These are phyloP conservation scores for Talaromyces rugulosus DNA, from an alignment of 2,329 filamentous ascomycete species.

Conservation along the genomic window DNA sequence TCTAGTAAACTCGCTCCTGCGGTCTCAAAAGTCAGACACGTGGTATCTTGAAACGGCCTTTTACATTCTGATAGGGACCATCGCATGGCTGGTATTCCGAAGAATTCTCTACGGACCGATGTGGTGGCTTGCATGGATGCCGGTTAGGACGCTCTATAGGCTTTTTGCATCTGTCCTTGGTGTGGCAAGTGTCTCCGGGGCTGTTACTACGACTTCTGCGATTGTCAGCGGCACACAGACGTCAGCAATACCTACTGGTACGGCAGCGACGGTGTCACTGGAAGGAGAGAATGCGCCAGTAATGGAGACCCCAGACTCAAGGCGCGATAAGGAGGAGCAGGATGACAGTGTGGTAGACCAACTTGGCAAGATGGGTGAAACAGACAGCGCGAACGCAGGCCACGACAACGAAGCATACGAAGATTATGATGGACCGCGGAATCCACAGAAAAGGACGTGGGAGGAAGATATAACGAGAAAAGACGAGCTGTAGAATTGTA, in stretches of 20 bases:
- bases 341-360: conserved; percentile 37
- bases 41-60: conserved; percentile 95
- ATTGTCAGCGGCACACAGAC: conserved; percentile 16
- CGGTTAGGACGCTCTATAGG: conserved; percentile 64
- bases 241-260: conserved; percentile 11
- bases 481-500: conserved; percentile 26
- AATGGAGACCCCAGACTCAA: conserved; percentile 19
- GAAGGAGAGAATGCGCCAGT: conserved; percentile 4
- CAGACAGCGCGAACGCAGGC: conserved; percentile 4
- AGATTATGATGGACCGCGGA: conserved; percentile 38
- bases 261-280: conserved; percentile 4
- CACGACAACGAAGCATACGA: conserved; percentile 15
- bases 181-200: conserved; percentile 41
- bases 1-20: conserved; percentile 72
- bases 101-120: conserved; percentile 81
- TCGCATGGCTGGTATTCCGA: conserved; percentile 81
- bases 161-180: conserved; percentile 54
- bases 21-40: conserved; percentile 90
- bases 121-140: conserved; percentile 85
- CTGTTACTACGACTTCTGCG: conserved; percentile 19
- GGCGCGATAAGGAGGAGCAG: conserved; percentile 18
- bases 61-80: conserved; percentile 72
- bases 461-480: conserved; percentile 36
- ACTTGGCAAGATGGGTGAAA: conserved; percentile 37
- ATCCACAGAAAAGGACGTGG: conserved; percentile 48